phyloP scores from a whole-genome alignment of 495 filamentous ascomycete species.

The Parathielavia hyrcaniae region DNA sequence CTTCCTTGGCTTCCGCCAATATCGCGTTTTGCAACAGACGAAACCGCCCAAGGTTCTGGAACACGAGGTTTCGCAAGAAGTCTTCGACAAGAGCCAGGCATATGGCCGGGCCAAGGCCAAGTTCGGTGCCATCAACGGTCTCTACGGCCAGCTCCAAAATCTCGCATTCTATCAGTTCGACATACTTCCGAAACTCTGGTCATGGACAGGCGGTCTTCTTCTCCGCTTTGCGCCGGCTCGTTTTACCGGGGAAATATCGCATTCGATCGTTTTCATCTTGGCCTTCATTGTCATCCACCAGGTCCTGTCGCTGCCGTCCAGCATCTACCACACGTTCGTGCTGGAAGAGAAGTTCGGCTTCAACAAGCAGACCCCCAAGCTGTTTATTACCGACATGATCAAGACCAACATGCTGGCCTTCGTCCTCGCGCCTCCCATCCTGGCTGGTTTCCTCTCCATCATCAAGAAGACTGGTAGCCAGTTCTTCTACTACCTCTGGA shows the following conservation, averaged over 20 bases:
- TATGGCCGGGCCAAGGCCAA: constrained; percentile 94
- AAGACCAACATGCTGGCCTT: constrained; percentile 81
- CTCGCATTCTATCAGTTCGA: constrained; percentile 83
- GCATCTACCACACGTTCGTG: constrained; percentile 89
- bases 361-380: constrained; percentile 89
- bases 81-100: constrained; percentile 92
- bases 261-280: constrained; percentile 88
- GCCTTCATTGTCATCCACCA: constrained; percentile 76
- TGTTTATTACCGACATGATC: constrained; percentile 87
- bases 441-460: constrained; percentile 83
- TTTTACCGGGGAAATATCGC: constrained; percentile 87
- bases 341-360: constrained; percentile 97
- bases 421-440: constrained; percentile 74
- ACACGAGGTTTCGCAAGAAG: constrained; percentile 79
- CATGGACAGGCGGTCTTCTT: constrained; percentile 66
- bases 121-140: constrained; percentile 68
- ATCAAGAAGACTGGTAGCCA: constrained; percentile 81
- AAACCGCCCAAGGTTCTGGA: constrained; percentile 77
- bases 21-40: constrained; percentile 69
- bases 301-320: constrained; percentile 68
- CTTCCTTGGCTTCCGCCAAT: constrained; percentile 80
- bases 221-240: constrained; percentile 63
- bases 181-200: constrained; percentile 85
- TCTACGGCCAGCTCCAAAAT: constrained; percentile 83
- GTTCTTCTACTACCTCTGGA: constrained; percentile 97